Percentiles rank a stretch among this genome's conserved stretches.
phyloP scores from a whole-genome alignment of 345 rosid genomes.

The Abelmoschus esculentus region DNA sequence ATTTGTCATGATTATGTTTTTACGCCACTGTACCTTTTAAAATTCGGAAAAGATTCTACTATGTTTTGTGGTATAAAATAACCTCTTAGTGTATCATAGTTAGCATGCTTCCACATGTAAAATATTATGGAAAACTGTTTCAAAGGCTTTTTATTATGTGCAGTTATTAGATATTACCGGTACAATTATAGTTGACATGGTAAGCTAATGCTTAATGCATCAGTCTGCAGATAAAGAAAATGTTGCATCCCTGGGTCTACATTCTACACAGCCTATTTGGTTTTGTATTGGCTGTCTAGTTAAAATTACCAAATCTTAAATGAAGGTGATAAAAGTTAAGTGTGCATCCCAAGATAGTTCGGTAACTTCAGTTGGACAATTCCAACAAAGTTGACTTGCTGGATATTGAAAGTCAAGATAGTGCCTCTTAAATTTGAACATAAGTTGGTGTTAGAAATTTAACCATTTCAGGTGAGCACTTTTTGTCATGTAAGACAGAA shows the following conservation, averaged over 20 bases:
- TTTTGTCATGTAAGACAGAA: not conserved
- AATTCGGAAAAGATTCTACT: not conserved
- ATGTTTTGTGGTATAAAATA: not conserved
- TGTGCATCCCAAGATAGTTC: not conserved
- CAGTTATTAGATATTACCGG: not conserved
- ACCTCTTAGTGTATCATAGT: not conserved
- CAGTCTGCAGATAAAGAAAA: not conserved
- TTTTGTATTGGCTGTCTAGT: not conserved
- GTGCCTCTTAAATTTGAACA: not conserved
- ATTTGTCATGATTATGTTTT: not conserved
- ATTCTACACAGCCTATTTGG: not conserved
- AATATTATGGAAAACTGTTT: not conserved
- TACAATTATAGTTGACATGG: not conserved
- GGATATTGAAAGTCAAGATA: not conserved
- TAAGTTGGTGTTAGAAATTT: not conserved
- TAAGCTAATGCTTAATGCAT: not conserved
- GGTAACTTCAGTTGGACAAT: not conserved
- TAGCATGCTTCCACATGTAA: not conserved
- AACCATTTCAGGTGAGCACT: not conserved
- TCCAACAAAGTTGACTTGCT: not conserved
- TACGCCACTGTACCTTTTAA: not conserved
- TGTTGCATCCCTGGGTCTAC: not conserved
- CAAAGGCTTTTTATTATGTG: not conserved
- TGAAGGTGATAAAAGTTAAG: not conserved
- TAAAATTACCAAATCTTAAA: conserved; percentile 1